Conservation (phyloP, 768 basidiomycete genomes). For the Russula vinacea region DNA sequence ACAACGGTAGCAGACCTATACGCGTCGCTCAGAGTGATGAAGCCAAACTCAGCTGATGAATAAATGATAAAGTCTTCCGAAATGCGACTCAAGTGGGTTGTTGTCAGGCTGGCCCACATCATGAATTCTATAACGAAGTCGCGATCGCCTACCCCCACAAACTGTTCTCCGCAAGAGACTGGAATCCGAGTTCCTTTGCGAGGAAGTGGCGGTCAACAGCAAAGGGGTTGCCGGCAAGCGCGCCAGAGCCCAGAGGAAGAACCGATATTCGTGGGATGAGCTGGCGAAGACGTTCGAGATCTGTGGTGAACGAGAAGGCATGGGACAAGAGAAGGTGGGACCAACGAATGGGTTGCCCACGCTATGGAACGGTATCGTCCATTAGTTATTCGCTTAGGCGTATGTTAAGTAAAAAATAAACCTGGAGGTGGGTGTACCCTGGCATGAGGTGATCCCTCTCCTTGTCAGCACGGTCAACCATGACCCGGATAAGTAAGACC, state of each 20-base stretch:
- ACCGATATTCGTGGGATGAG: constrained; percentile 88
- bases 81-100: constrained; percentile 91
- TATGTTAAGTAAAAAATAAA: constrained; percentile 36
- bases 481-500: constrained; percentile 76
- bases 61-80: constrained; percentile 97
- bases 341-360: constrained; percentile 98
- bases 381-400: constrained; percentile 7
- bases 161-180: constrained; percentile 89
- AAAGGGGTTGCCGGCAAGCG: constrained; percentile 96
- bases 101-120: constrained; percentile 91
- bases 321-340: constrained; percentile 95
- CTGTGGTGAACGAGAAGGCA: constrained; percentile 87
- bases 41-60: constrained; percentile 96
- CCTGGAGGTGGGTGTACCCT: constrained; percentile 97
- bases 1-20: constrained; percentile 66
- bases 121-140: constrained; percentile 97
- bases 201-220: constrained; percentile 91
- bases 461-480: constrained; percentile 89
- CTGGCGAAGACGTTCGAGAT: constrained; percentile 80
- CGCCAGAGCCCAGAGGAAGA: constrained; percentile 90
- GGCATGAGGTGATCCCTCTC: constrained; percentile 90
- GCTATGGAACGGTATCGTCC: constrained; percentile 46
- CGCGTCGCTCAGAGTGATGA: constrained; percentile 92
- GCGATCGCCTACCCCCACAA: constrained; percentile 96
- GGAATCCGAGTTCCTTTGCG: constrained; percentile 84